phyloP scores from a whole-genome alignment of 176 grass and related monocot genomes.

The Melocanna baccifera region DNA sequence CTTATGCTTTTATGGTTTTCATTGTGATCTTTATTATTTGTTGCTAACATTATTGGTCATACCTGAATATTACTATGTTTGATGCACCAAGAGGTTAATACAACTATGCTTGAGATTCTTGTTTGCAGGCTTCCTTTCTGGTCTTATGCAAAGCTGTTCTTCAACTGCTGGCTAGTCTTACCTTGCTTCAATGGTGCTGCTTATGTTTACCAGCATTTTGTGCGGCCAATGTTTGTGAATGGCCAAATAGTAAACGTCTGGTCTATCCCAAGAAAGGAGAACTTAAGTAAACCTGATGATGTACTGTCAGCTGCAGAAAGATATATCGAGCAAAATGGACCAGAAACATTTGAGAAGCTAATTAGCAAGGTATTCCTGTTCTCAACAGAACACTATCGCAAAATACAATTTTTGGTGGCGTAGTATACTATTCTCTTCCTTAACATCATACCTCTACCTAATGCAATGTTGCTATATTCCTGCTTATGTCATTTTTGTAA shows the following conservation, averaged over 20 bases:
- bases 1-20: slow-evolving; percentile 5
- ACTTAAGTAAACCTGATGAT: slow-evolving; percentile 66
- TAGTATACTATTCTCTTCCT: background rate
- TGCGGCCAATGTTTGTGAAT: slow-evolving; percentile 74
- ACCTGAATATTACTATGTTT: background rate
- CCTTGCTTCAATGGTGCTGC: slow-evolving; percentile 87
- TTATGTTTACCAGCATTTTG: slow-evolving; percentile 92
- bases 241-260: slow-evolving; percentile 77
- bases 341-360: slow-evolving; percentile 84
- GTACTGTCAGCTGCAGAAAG: slow-evolving; percentile 81
- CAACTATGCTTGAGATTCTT: background rate
- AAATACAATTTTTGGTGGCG: background rate
- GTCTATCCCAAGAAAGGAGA: slow-evolving; percentile 64
- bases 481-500: slow-evolving; percentile 2
- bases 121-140: slow-evolving; percentile 88
- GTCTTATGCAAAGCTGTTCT: slow-evolving; percentile 90
- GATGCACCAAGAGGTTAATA: background rate
- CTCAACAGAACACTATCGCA: slow-evolving; percentile 4
- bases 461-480: background rate
- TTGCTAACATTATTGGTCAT: background rate
- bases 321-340: slow-evolving; percentile 86
- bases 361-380: slow-evolving; percentile 78
- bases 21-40: background rate
- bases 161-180: slow-evolving; percentile 94
- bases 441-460: background rate